phyloP scores from a whole-genome alignment of 345 rosid genomes.

The Anacardium occidentale region DNA sequence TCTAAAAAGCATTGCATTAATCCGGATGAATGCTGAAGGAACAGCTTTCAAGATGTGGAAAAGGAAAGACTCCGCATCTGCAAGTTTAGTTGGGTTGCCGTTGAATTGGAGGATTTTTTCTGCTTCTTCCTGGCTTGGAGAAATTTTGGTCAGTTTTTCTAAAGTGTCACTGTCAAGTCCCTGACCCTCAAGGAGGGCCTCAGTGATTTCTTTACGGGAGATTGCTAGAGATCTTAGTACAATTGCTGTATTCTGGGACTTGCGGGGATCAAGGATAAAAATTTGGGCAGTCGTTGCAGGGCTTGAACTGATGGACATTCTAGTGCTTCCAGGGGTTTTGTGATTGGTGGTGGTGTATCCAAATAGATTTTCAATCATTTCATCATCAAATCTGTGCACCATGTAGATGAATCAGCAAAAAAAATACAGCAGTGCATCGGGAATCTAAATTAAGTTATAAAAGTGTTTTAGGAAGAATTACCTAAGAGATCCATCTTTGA shows the following conservation, averaged over 20 bases:
- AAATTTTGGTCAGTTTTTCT: constrained; percentile 64
- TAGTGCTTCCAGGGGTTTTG: constrained; percentile 17
- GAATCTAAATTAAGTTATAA: no score
- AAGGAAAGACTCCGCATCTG: constrained; percentile 71
- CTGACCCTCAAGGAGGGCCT: constrained; percentile 48
- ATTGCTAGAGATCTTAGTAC: constrained; percentile 48
- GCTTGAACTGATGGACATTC: constrained; percentile 20
- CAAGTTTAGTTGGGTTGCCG: constrained; percentile 48
- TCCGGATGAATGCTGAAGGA: constrained; percentile 66
- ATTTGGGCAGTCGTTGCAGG: constrained; percentile 31
- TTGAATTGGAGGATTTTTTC: constrained; percentile 53
- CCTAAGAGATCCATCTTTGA: constrained; percentile 59
- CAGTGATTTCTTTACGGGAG: constrained; percentile 44
- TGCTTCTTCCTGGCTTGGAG: constrained; percentile 70
- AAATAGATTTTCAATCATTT: constrained; percentile 46
- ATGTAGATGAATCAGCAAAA: constrained; percentile 13
- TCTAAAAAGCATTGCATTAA: constrained; percentile 66
- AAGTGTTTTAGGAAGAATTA: constrained; percentile 15
- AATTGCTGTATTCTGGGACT: constrained; percentile 58
- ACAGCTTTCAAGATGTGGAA: constrained; percentile 57
- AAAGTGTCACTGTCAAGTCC: constrained; percentile 53
- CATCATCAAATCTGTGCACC: constrained; percentile 50
- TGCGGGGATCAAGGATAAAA: constrained; percentile 53
- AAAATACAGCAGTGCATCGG: background rate
- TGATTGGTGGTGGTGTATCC: constrained; percentile 32